Base-by-base conservation (phyloP, 106 monocot genomes). In the Acanthochlamys bracteata region DNA sequence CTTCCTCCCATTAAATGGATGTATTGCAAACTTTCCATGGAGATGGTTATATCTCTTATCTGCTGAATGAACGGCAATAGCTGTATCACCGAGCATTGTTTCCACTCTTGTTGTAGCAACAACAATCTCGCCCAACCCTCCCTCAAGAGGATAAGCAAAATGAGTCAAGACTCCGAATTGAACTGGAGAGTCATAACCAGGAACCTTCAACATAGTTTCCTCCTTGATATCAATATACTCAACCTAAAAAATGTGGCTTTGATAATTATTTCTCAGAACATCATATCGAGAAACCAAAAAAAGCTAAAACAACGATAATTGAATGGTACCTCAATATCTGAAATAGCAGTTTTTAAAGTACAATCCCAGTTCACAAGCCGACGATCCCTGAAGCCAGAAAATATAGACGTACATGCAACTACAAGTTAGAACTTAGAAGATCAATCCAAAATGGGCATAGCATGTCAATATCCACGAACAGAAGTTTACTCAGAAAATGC, bases 281-380 rank as follows among this genome's bases (percentile, higher is more conserved):
- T 13, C 13, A 45, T 13, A 45, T 13, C 7, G 43, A 13, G 43
- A 13, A 45, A 45, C 7, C 13, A 45, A 7, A 9, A 13, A 9
- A 9, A 45, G 13, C 43, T 13, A 45, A 45, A 45, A 45, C 7
- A 9, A 9, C 7, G 13, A 7, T 45, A 9, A 13, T 9, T 9
- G 13, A 45, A 45, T 45, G 43, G 42, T 70, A 81, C 98, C 85
- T 98, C 98, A 77, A 98, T 98, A 73, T 92, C 92, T 64, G 98
- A 98, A 64, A 98, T 98, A 57, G 92, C 98, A 42, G 92, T 98
- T 59, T 77, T 78, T 55, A 98, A 74, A 47, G 85, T 83, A 73
- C 98, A 92, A 58, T 98, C 98, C 98, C 98, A 98, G 55, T 98
- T 98, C 55, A 98, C 98, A 66, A 98, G 80, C 16, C 98, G 92